A percentile compares a stretch with the other conserved stretches of the same genome.
Evolutionary conservation across 139 green algal genomes (phyloP).

Genomic region (Coccomyxa sp.): DNA sequence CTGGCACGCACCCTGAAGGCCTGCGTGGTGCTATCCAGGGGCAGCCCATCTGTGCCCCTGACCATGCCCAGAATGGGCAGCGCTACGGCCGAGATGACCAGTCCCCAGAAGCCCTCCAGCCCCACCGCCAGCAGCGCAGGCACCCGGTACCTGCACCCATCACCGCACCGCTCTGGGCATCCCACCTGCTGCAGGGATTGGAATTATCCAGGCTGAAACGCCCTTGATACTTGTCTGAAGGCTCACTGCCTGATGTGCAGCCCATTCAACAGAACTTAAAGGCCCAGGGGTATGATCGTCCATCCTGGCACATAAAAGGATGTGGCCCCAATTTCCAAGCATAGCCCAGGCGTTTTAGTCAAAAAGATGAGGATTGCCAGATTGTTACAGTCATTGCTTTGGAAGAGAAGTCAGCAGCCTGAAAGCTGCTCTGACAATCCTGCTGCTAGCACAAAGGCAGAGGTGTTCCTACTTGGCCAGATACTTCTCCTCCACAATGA

Average conservation of each 20-base stretch:
- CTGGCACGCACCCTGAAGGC: conserved; percentile 14
- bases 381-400: background rate
- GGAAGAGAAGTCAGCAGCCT: background rate
- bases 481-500: conserved; percentile 89
- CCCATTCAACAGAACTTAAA: no score
- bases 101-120: conserved; percentile 69
- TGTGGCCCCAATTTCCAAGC: no score
- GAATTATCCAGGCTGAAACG: no score
- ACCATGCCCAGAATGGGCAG: conserved; percentile 58
- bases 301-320: no score
- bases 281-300: no score
- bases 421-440: background rate
- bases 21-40: conserved; percentile 48
- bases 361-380: no score
- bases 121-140: conserved; percentile 72
- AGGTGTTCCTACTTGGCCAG: conserved; percentile 29
- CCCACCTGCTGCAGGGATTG: no score
- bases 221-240: no score
- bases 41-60: conserved; percentile 34
- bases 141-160: conserved; percentile 16
- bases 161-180: background rate
- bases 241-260: no score
- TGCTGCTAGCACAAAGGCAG: background rate
- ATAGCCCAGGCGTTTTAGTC: no score
- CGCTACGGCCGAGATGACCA: conserved; percentile 47